Evolutionary conservation across 176 grass and related monocot genomes (phyloP), one percentile per base, ranked within the genome.

Genomic region (Elymus sibiricus): DNA sequence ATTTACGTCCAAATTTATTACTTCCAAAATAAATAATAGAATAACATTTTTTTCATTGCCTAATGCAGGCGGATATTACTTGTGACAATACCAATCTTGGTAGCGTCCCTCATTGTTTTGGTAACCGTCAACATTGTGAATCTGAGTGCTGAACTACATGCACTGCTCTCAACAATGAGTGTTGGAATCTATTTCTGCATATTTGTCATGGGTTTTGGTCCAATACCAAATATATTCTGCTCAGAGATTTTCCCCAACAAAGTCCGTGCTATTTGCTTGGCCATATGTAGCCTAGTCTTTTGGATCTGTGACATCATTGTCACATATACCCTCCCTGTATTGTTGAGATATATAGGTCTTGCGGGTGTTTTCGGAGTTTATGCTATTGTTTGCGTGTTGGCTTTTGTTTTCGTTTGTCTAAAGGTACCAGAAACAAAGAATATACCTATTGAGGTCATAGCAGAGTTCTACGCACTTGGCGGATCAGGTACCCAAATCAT

Each of bases 121-220:
- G 83, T 94, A n/a, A 4, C 84, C 0, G 67, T 90, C 25, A 97
- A 97, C 49, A 47, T 90, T 38, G 40, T 89, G 9, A 68, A 68
- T 58, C 42, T 92, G 22, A 77, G 79, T 5, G 79, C 64, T 3
- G n/a, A 84, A 16, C 34, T 87, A 4, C 87, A 90, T 65, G 92
- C 88, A 0, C 29, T 79, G 35, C 59, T 94, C 21, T 97, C 90
- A 13, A 94, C 83, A 10, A 34, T 82, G 1, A 88, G 87, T 21
- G 90, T 97, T 15, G 62, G 81, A 1, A 21, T 82, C 25, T 97
- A 94, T 25, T 83, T 97, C 26, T 90, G 91, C 73, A 79, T 84
- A 55, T 97, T 94, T 24, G 90, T 92, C 5, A 92, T 87, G 82
- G 92, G 94, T 35, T 94, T 97, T 26, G 94, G 92, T 0, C 94